These are phyloP conservation scores for Xylariaceae sp. DNA, from an alignment of 2,329 filamentous ascomycete species.

Conservation along the genomic window DNA sequence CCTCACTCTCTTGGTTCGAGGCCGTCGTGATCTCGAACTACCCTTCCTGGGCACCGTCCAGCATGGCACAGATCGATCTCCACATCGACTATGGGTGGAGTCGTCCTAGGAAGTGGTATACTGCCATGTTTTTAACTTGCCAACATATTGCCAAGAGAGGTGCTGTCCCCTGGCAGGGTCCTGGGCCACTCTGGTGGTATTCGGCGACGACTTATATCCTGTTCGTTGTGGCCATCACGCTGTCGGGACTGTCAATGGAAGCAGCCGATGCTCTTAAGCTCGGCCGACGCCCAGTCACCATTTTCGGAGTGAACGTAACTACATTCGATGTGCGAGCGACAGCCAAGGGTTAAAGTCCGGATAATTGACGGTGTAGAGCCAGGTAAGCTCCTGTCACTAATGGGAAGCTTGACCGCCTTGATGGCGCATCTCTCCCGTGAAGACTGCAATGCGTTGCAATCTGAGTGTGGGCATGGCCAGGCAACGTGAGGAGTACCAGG, in stretches of 20 bases:
- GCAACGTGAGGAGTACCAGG: too few relatives aligned
- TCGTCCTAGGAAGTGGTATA: conserved; percentile 1
- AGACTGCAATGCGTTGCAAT: too few relatives aligned
- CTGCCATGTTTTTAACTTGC: background rate
- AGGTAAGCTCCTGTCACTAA: too few relatives aligned
- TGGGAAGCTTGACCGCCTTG: too few relatives aligned
- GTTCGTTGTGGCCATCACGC: conserved; percentile 2
- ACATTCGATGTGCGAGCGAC: conserved; percentile 5
- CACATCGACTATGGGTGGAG: conserved; percentile 5
- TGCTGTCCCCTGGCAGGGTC: background rate
- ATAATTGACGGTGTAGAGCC: too few relatives aligned
- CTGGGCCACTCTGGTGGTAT: conserved; percentile 3
- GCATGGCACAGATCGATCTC: conserved; percentile 2
- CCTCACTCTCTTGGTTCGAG: conserved; percentile 5
- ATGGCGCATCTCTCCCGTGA: too few relatives aligned
- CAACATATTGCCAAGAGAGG: background rate
- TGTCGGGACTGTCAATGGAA: conserved; percentile 5
- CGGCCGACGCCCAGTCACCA: background rate
- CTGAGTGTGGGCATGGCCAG: too few relatives aligned
- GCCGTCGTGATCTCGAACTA: conserved; percentile 1
- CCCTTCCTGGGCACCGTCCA: conserved; percentile 4
- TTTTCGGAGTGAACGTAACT: conserved; percentile 6
- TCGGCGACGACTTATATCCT: conserved; percentile 2
- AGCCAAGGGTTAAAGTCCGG: too few relatives aligned
- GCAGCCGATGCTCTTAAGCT: conserved; percentile 3